Evolutionary conservation across 1,284 basidiomycete genomes (phyloP).

Genomic region (Ceratobasidium sp.): DNA sequence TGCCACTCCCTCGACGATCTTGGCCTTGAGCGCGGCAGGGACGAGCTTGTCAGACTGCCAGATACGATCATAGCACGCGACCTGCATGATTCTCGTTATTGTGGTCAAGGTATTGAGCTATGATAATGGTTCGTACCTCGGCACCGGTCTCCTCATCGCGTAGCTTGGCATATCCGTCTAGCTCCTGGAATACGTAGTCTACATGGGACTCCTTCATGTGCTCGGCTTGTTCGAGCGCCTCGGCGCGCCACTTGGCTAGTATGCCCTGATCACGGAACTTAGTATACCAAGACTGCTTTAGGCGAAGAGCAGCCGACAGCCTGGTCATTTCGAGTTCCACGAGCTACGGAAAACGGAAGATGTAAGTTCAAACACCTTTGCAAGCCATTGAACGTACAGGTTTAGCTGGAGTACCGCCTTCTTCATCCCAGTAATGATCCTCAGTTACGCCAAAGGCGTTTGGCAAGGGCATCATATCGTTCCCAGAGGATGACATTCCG

Average conservation of each 20-base stretch:
- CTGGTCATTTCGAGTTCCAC: conserved; percentile 66
- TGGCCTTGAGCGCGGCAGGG: conserved; percentile 43
- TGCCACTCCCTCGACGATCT: conserved; percentile 52
- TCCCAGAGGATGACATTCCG: no score
- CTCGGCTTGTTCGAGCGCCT: conserved; percentile 53
- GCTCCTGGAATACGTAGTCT: conserved; percentile 66
- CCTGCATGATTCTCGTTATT: no score
- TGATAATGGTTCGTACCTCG: conserved; percentile 56
- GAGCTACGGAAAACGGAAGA: conserved; percentile 55
- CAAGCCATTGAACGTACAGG: no score
- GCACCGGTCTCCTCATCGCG: conserved; percentile 57
- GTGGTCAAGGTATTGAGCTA: no score
- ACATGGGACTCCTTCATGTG: conserved; percentile 62
- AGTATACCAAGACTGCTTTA: conserved; percentile 62
- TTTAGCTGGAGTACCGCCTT: no score
- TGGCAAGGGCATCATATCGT: no score
- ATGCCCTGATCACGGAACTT: conserved; percentile 54
- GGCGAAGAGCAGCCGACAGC: conserved; percentile 63
- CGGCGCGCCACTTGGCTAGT: conserved; percentile 57
- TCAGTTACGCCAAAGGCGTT: no score
- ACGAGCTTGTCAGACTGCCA: conserved; percentile 63
- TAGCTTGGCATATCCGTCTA: conserved; percentile 63
- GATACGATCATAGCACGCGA: conserved; percentile 69
- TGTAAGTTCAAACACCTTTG: no score
- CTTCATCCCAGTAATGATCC: no score